Percentiles rank a stretch among this genome's conserved stretches.
Conservation (phyloP, 768 basidiomycete genomes). For the Mycena rosella region DNA sequence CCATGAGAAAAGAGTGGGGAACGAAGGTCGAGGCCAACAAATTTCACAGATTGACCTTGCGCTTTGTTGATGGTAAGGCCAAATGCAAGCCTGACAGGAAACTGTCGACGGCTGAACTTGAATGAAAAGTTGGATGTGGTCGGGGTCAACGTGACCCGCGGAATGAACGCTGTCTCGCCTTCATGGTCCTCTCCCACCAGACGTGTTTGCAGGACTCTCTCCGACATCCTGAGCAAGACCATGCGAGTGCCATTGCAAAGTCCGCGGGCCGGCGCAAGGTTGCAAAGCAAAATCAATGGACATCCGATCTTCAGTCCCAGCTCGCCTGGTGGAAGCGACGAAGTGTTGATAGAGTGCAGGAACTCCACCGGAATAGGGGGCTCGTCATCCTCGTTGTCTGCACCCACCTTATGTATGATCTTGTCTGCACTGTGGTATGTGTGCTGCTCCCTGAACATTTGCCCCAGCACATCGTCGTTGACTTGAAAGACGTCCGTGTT, state of each 20-base stretch:
- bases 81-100: constrained; percentile 61
- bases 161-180: constrained; percentile 53
- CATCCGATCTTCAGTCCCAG: constrained; percentile 48
- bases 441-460: constrained; percentile 21
- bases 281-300: constrained; percentile 58
- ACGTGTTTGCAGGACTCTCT: constrained; percentile 50
- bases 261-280: no score
- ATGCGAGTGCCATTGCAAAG: constrained; percentile 55
- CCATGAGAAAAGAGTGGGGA: not conserved
- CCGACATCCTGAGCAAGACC: constrained; percentile 40
- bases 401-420: constrained; percentile 34
- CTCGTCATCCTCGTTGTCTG: constrained; percentile 39
- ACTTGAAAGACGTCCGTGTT: constrained; percentile 48
- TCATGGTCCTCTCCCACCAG: constrained; percentile 52
- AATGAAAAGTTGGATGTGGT: constrained; percentile 48
- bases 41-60: not conserved
- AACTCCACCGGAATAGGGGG: constrained; percentile 53
- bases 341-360: constrained; percentile 52
- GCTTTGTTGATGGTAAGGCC: constrained; percentile 63
- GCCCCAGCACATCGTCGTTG: constrained; percentile 31
- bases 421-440: constrained; percentile 46
- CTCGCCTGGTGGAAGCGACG: constrained; percentile 51
- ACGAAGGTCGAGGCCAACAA: not conserved
- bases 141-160: constrained; percentile 51
- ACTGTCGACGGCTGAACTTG: constrained; percentile 50